Evolutionary conservation across 23 red algal species (phyloP).

Genomic region (Gracilaria gracilis): DNA sequence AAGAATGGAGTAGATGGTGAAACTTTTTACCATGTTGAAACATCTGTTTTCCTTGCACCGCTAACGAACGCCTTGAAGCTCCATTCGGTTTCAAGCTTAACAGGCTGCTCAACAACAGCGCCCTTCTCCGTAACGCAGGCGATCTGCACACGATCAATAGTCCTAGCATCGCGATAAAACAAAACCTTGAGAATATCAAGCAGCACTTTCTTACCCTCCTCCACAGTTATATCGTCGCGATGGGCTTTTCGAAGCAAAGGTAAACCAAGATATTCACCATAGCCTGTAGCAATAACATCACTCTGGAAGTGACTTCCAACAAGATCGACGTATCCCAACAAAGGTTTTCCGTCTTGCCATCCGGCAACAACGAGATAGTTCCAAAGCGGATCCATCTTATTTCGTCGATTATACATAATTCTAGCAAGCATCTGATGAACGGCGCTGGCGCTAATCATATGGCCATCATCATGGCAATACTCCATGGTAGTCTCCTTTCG

Average conservation of each 20-base stretch:
- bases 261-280: constrained; percentile 85
- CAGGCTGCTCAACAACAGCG: constrained; percentile 58
- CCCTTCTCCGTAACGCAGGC: constrained; percentile 81
- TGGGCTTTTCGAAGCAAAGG: constrained; percentile 93
- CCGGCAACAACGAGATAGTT: constrained; percentile 89
- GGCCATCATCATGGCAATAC: constrained; percentile 81
- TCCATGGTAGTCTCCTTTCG: constrained; percentile 62
- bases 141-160: constrained; percentile 82
- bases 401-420: constrained; percentile 88
- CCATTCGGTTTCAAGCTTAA: constrained; percentile 88
- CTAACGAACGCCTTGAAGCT: constrained; percentile 80
- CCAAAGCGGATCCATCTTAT: constrained; percentile 94
- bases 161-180: constrained; percentile 95
- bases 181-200: constrained; percentile 84
- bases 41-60: constrained; percentile 72
- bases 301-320: constrained; percentile 84
- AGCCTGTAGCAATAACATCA: constrained; percentile 92
- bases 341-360: constrained; percentile 50
- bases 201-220: constrained; percentile 75
- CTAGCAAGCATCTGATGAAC: constrained; percentile 88
- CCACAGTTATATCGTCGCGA: constrained; percentile 83
- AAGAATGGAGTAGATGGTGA: neutral
- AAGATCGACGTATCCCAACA: constrained; percentile 86
- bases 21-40: constrained; percentile 87
- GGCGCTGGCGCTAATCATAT: constrained; percentile 56